Evolutionary conservation across 208 protist genomes (phyloP), one percentile per base, ranked within the genome.

Genomic region (Leishmania arabica): DNA sequence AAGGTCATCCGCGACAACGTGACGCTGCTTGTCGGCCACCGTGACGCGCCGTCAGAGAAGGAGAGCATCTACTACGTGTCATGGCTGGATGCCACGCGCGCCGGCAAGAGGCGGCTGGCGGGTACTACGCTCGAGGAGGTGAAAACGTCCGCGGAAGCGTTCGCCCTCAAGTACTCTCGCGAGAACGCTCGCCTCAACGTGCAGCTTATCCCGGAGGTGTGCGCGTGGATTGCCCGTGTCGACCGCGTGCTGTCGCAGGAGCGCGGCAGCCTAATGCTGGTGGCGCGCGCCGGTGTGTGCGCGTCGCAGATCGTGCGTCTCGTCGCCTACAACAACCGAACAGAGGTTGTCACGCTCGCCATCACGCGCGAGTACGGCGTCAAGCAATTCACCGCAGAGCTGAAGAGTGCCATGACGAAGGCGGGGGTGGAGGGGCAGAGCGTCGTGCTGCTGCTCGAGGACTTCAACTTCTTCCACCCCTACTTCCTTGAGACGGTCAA

Each of bases 241-340:
- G 99, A 99, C 87, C 93, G 98, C 77, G 98, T 99, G 3, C 88
- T 99, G 47, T 99, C 97, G 47, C 88, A 95, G 81, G 90, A 97
- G 75, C 95, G 97, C 45, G 97, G 98, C 31, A 98, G 98, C 80
- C 80, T 99, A 45, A 90, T 99, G 34, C 89, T 99, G 21, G 91
- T 99, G n/a, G 98, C 96, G 19, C 93, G 94, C 53, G 92, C 92
- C 31, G 99, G 99, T 42, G 95, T 99, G 27, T 98, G 99, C 70
- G 92, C 95, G 13, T 71, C 97, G 11, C 94, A 96, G 71, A 93
- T 99, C 58, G 90, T 99, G 74, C 89, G 89, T 0, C 88, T 99
- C 27, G 96, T 97, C 11, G 90, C 94, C 27, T 96, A 98, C 91
- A 95, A 95, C 89, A 95, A 94, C 71, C 87, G 92, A 21, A 97